Evolutionary conservation across 2,329 filamentous ascomycete genomes (phyloP).

Genomic region (Monascus ruber): DNA sequence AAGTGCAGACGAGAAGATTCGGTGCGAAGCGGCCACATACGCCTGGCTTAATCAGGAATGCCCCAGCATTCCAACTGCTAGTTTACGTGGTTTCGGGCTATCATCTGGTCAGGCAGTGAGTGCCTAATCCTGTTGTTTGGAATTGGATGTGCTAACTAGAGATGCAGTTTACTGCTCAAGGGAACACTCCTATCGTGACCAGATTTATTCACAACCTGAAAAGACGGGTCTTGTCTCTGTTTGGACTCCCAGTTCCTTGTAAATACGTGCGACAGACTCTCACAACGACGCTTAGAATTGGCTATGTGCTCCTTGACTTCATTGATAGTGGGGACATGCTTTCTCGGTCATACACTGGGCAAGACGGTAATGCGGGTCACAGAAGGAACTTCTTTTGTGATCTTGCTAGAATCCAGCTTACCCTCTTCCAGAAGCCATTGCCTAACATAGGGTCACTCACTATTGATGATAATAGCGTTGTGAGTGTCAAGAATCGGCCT

Average conservation of each 20-base stretch:
- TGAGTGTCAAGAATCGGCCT: slow-evolving; percentile 11
- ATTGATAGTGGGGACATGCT: slow-evolving; percentile 10
- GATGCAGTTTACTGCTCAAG: slow-evolving; percentile 4
- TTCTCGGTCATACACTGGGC: slow-evolving; percentile 4
- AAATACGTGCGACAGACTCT: slow-evolving; percentile 2
- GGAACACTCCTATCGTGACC: slow-evolving; percentile 1
- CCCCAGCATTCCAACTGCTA: slow-evolving; percentile 13
- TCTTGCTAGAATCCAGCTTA: slow-evolving; percentile 6
- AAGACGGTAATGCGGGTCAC: slow-evolving; percentile 2
- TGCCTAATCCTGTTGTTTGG: background rate
- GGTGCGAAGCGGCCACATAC: slow-evolving; percentile 17
- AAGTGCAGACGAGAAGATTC: slow-evolving; percentile 18
- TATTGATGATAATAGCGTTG: slow-evolving; percentile 10
- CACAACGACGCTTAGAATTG: background rate
- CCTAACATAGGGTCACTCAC: slow-evolving; percentile 13
- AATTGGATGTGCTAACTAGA: background rate
- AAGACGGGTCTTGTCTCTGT: slow-evolving; percentile 1
- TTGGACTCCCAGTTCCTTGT: slow-evolving; percentile 1
- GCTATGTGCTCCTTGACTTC: slow-evolving; percentile 8
- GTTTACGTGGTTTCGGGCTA: slow-evolving; percentile 14
- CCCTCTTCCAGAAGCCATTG: slow-evolving; percentile 3
- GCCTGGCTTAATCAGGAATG: slow-evolving; percentile 16
- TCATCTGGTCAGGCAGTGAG: slow-evolving; percentile 12
- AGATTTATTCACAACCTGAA: slow-evolving; percentile 1
- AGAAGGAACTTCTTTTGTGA: slow-evolving; percentile 9